These are phyloP conservation scores for Penicillium oxalicum DNA, from an alignment of 2,329 filamentous ascomycete genomes.

Conservation along the genomic window DNA sequence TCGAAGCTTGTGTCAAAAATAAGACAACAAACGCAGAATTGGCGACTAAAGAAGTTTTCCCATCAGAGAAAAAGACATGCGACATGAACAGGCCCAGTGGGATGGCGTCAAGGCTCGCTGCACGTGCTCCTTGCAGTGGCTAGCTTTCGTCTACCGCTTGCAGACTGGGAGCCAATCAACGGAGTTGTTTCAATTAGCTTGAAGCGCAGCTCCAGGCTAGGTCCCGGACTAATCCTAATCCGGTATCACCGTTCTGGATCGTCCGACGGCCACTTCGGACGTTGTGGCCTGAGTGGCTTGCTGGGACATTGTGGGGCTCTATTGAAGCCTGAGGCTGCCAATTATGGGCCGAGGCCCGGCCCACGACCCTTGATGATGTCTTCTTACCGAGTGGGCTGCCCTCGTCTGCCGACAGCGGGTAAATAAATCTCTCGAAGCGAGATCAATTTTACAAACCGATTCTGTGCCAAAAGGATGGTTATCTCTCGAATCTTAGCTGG, in stretches of 20 bases:
- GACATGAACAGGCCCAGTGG: neutral
- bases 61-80: neutral
- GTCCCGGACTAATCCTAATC: slow-evolving; percentile 1
- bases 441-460: too few species aligned
- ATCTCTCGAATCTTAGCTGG: too few species aligned
- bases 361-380: too few species aligned
- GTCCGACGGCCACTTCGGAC: neutral
- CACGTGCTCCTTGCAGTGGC: slow-evolving; percentile 11
- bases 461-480: too few species aligned
- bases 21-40: neutral
- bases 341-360: too few species aligned
- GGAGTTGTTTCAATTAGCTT: neutral
- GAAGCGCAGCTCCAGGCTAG: neutral
- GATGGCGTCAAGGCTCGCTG: slow-evolving; percentile 1
- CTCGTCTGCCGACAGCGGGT: too few species aligned
- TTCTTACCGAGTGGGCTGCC: too few species aligned
- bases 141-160: slow-evolving; percentile 1
- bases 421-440: too few species aligned
- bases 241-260: neutral
- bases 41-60: neutral
- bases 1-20: neutral
- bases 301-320: neutral
- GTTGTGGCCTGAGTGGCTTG: neutral
- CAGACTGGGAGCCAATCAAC: slow-evolving; percentile 6
- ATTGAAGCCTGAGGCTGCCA: too few species aligned